Conservation (phyloP, 1,284 basidiomycete species). For the Leccinum cinnamomeum region DNA sequence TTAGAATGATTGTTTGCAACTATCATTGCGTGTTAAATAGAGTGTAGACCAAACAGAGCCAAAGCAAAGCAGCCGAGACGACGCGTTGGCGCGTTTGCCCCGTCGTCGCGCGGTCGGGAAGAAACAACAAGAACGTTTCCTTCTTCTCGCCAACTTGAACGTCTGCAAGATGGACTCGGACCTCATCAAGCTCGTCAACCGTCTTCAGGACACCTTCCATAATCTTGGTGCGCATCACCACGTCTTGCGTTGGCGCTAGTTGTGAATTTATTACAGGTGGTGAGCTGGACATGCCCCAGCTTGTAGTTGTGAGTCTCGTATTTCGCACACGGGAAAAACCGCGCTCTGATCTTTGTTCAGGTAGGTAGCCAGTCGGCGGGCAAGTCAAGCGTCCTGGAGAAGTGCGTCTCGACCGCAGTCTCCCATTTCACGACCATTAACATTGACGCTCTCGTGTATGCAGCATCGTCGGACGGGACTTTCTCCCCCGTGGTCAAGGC, state of each 20-base stretch:
- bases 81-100: constrained; percentile 32
- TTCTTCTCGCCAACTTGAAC: constrained; percentile 12
- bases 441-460: background rate
- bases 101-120: constrained; percentile 15
- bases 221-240: constrained; percentile 63
- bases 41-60: constrained; percentile 30
- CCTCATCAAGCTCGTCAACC: constrained; percentile 94
- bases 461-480: constrained; percentile 94
- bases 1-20: constrained; percentile 15
- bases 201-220: constrained; percentile 87
- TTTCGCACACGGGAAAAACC: background rate
- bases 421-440: constrained; percentile 1
- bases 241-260: constrained; percentile 9
- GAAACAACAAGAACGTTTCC: background rate
- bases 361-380: constrained; percentile 86
- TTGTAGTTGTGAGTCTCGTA: constrained; percentile 64
- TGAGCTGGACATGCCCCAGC: constrained; percentile 84
- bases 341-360: constrained; percentile 38
- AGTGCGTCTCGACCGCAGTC: constrained; percentile 47
- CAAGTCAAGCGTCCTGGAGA: constrained; percentile 85
- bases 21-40: background rate
- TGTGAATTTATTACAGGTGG: constrained; percentile 53
- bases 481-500: constrained; percentile 90
- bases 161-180: constrained; percentile 79
- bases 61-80: constrained; percentile 36